A percentile compares a stretch with the other conserved stretches of the same genome.
Conservation (phyloP, 2,329 filamentous ascomycete genomes). For the Bisporella sp. region DNA sequence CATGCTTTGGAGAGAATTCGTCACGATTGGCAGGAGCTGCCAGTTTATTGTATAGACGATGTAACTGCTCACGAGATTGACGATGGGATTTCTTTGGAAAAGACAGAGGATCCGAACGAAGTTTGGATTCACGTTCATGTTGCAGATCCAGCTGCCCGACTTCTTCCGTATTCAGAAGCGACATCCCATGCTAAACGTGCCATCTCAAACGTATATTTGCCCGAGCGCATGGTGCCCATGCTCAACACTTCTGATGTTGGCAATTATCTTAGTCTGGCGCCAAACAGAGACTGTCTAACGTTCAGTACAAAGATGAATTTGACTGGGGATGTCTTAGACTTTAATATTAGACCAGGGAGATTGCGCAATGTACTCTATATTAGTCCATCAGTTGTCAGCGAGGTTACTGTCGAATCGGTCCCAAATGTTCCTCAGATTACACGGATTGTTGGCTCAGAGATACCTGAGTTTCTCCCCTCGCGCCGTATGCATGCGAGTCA, state of each 20-base stretch:
- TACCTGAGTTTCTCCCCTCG: conserved; percentile 17
- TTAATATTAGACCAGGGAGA: conserved; percentile 45
- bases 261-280: conserved; percentile 47
- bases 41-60: conserved; percentile 68
- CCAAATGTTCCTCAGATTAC: neutral
- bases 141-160: conserved; percentile 69
- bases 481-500: conserved; percentile 36
- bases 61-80: conserved; percentile 64
- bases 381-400: conserved; percentile 43
- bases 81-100: conserved; percentile 68
- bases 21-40: conserved; percentile 49
- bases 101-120: conserved; percentile 41
- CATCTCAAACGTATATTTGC: conserved; percentile 52
- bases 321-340: conserved; percentile 45
- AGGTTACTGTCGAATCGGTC: conserved; percentile 15
- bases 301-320: conserved; percentile 53
- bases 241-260: conserved; percentile 42
- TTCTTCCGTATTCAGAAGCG: conserved; percentile 51
- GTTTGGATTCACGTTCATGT: conserved; percentile 75
- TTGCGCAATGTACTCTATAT: conserved; percentile 51
- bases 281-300: conserved; percentile 47
- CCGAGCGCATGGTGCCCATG: conserved; percentile 53
- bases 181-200: conserved; percentile 55
- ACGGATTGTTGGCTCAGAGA: conserved; percentile 11
- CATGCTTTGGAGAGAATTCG: conserved; percentile 48